Evolutionary conservation across 2,329 filamentous ascomycete genomes (phyloP).

Genomic region (Stromatinia cepivora): DNA sequence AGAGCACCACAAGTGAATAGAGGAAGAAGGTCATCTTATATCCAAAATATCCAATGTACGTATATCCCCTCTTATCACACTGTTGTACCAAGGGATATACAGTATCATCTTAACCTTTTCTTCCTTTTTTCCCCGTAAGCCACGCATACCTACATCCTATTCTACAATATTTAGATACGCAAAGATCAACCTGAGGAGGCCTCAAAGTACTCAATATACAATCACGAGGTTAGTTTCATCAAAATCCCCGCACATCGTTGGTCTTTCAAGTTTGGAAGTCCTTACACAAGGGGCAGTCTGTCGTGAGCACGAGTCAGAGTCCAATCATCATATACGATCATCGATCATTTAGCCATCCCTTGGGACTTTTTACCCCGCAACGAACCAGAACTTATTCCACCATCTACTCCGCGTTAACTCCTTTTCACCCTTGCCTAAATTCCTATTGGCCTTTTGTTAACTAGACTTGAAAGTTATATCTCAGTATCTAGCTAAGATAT

Average conservation of each 20-base stretch:
- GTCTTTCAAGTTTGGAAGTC: not conserved
- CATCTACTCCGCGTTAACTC: conserved; percentile 12
- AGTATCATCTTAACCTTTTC: not conserved
- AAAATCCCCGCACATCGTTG: conserved; percentile 16
- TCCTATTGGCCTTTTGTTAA: conserved; percentile 16
- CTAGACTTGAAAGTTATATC: conserved; percentile 5
- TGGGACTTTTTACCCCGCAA: conserved; percentile 32
- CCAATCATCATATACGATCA: conserved; percentile 17
- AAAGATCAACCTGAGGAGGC: conserved; percentile 21
- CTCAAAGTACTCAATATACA: not conserved
- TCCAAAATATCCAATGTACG: not conserved
- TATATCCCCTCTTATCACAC: not conserved
- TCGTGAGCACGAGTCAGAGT: conserved; percentile 31
- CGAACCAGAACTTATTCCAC: conserved; percentile 23
- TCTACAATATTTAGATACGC: conserved; percentile 1
- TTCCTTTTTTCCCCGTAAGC: not conserved
- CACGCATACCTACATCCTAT: not conserved
- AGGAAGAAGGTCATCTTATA: not conserved
- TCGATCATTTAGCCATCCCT: conserved; percentile 22
- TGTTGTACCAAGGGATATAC: not conserved
- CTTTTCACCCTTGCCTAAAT: conserved; percentile 13
- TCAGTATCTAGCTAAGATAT: conserved; percentile 7
- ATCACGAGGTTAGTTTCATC: conserved; percentile 21
- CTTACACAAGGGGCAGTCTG: conserved; percentile 10
- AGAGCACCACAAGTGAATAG: not conserved